These are phyloP conservation scores for Ilyonectria destructans DNA, from an alignment of 2,329 filamentous ascomycete genomes.

Conservation along the genomic window DNA sequence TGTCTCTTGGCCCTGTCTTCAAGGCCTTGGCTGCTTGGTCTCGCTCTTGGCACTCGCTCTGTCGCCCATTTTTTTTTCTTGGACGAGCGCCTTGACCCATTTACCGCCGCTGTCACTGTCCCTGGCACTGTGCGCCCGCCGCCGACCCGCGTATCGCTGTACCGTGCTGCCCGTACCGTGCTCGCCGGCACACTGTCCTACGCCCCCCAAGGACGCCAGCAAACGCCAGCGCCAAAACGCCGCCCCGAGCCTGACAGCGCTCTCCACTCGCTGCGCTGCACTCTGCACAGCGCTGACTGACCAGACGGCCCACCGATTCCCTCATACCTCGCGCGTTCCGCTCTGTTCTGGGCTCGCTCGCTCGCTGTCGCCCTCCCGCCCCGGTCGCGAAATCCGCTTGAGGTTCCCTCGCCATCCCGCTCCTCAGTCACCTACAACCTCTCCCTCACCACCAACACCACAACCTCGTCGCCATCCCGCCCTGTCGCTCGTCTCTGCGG, in stretches of 20 bases:
- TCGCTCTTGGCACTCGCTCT: conserved; percentile 26
- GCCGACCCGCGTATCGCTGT: conserved; percentile 22
- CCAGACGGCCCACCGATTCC: conserved; percentile 23
- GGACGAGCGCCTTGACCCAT: conserved; percentile 23
- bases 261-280: conserved; percentile 36
- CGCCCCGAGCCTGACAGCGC: conserved; percentile 41
- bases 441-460: conserved; percentile 15
- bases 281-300: conserved; percentile 20
- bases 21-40: conserved; percentile 30
- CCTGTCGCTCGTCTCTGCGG: conserved; percentile 29
- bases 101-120: conserved; percentile 7
- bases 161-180: conserved; percentile 43
- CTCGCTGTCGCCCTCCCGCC: conserved; percentile 30
- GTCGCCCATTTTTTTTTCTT: conserved; percentile 23
- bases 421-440: conserved; percentile 34
- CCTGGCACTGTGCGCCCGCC: conserved; percentile 24
- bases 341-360: conserved; percentile 18
- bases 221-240: conserved; percentile 33
- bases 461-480: conserved; percentile 17
- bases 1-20: conserved; percentile 25
- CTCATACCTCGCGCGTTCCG: conserved; percentile 34
- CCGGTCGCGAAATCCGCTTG: conserved; percentile 44
- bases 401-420: conserved; percentile 41
- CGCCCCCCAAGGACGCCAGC: conserved; percentile 26
- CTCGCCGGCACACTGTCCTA: conserved; percentile 26